Evolutionary conservation across 352 stramenopile genomes (phyloP).

Genomic region (Pilasporangium apinafurcum): DNA sequence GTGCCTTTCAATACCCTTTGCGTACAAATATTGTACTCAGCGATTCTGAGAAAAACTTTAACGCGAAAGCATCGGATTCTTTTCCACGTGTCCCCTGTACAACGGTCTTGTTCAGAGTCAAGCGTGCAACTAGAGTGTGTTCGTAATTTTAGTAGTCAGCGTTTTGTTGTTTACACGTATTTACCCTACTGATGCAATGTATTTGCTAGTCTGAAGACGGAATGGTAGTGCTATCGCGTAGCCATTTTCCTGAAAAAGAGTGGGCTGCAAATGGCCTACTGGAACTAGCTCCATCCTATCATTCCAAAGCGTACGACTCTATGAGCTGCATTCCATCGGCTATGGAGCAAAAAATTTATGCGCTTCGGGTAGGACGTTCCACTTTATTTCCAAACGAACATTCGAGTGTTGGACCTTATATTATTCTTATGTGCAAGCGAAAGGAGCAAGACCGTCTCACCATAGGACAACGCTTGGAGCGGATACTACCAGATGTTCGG

Average conservation of each 20-base stretch:
- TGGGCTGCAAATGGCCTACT: constrained; percentile 48
- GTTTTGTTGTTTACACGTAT: too few relatives aligned
- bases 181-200: too few relatives aligned
- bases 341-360: constrained; percentile 59
- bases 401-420: neutral
- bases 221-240: constrained; percentile 46
- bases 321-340: constrained; percentile 25
- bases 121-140: constrained; percentile 35
- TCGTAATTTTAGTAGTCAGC: neutral
- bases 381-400: too few relatives aligned
- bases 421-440: constrained; percentile 4
- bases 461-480: constrained; percentile 16
- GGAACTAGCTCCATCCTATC: constrained; percentile 37
- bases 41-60: constrained; percentile 23
- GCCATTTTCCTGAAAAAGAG: constrained; percentile 30
- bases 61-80: constrained; percentile 19
- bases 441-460: constrained; percentile 14
- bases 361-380: constrained; percentile 29
- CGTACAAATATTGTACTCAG: constrained; percentile 33
- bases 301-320: constrained; percentile 45
- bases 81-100: constrained; percentile 67
- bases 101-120: constrained; percentile 70
- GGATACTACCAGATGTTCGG: constrained; percentile 4
- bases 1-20: constrained; percentile 76
- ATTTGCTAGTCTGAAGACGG: constrained; percentile 42